Conservation (phyloP, 75 land plant species). For the Sequoia sempervirens region DNA sequence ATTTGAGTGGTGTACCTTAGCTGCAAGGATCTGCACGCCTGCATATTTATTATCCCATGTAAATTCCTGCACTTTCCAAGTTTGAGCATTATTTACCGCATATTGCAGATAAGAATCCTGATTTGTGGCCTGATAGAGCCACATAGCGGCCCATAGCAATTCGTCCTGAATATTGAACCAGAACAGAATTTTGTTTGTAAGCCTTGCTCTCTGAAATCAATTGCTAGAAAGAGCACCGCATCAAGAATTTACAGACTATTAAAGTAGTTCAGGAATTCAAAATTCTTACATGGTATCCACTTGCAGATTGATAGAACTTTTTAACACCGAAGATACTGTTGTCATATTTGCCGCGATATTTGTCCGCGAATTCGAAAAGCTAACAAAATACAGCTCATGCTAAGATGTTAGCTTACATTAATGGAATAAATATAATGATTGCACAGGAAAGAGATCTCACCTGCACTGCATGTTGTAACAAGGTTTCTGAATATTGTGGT, state of each 20-base stretch:
- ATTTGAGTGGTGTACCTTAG: slow-evolving; percentile 36
- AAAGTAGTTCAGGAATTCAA: not conserved
- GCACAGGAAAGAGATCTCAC: not conserved
- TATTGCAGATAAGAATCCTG: slow-evolving; percentile 46
- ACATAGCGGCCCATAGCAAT: slow-evolving; percentile 75
- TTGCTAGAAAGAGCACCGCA: not conserved
- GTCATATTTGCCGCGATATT: slow-evolving; percentile 48
- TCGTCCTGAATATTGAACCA: slow-evolving; percentile 47
- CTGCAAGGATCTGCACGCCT: slow-evolving; percentile 63
- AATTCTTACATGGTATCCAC: slow-evolving; percentile 50
- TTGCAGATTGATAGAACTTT: slow-evolving; percentile 51
- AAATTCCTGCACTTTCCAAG: slow-evolving; percentile 51
- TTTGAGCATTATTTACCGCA: slow-evolving; percentile 34
- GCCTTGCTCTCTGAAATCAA: not conserved
- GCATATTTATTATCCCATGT: slow-evolving; percentile 88
- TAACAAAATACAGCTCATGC: not conserved
- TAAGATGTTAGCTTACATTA: not conserved
- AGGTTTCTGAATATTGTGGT: slow-evolving; percentile 13
- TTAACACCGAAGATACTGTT: slow-evolving; percentile 21
- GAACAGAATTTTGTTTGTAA: not conserved
- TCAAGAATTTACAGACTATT: not conserved
- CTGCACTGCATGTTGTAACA: slow-evolving; percentile 26
- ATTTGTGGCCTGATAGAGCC: slow-evolving; percentile 67
- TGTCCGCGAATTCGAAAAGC: slow-evolving; percentile 66
- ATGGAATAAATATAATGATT: not conserved